Base-by-base conservation (phyloP, 1,284 basidiomycete genomes). In the Rhodotorula sp. region DNA sequence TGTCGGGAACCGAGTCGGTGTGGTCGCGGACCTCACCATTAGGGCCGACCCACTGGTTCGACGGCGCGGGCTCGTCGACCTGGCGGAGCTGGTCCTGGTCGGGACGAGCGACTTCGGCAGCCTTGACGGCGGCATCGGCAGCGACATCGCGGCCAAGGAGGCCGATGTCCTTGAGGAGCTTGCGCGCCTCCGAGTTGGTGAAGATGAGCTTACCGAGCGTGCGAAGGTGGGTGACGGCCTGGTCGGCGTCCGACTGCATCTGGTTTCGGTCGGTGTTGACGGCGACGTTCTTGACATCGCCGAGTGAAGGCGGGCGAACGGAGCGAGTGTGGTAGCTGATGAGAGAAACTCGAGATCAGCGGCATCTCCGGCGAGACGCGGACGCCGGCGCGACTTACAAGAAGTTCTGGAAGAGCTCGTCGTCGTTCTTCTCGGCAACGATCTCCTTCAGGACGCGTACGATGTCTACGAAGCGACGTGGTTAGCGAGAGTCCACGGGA, bases 161-260 rank as follows among this genome's bases (percentile, higher is more conserved):
- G 36, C 87, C 87, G 75, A 92, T 86, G 81, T 95, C 92, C 47
- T 86, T 86, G 64, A 93, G 80, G 62, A 94, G 88, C 81, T 96
- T 96, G 78, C 92, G 89, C 49, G 91, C 89, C 82, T 96, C 94
- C 1, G 88, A 89, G 82, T 95, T 96, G 79, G 92, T 94, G 74
- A 92, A 83, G 77, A 96, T 85, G 75, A 96, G 88, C 68, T 79
- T 79, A 56, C 72, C 78, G 59, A 96, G 85, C 0, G 91, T 92
- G 72, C 91, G 89, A n/a, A 96, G 85, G 80, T 96, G 90, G 66
- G 85, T 84, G 56, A 89, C 86, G 24, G 91, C 92, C 53, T 85
- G 79, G 67, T 88, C 82, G 59, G 84, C 84, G 64, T 94, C 90
- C 32, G 82, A 77, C 68, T 84, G 82, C 13, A 83, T 82, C 76